Evolutionary conservation across 768 basidiomycete genomes (phyloP).

Genomic region (Mycena maculata): DNA sequence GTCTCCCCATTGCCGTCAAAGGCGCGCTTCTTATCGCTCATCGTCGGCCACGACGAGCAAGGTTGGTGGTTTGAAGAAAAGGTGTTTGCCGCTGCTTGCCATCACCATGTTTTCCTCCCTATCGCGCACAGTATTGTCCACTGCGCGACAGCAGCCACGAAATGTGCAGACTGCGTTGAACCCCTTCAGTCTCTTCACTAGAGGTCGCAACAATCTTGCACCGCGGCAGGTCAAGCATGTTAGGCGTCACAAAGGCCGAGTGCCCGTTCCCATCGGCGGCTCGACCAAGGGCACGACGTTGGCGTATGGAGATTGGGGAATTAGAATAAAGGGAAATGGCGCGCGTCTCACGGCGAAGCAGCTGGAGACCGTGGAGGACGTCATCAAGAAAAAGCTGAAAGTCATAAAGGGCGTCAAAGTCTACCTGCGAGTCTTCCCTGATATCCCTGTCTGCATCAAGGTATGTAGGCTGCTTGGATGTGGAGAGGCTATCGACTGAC

Average conservation of each 20-base stretch:
- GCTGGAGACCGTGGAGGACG: conserved; percentile 86
- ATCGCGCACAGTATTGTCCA: conserved; percentile 23
- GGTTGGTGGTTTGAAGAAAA: conserved; percentile 15
- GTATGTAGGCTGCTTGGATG: conserved; percentile 51
- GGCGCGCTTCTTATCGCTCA: conserved; percentile 77
- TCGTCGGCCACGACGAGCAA: conserved; percentile 42
- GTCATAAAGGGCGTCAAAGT: conserved; percentile 89
- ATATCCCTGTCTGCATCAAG: conserved; percentile 98
- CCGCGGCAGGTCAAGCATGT: conserved; percentile 86
- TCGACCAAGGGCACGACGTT: conserved; percentile 94
- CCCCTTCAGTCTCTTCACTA: conserved; percentile 52
- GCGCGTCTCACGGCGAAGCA: conserved; percentile 90
- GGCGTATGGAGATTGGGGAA: conserved; percentile 91
- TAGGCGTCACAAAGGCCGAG: conserved; percentile 90
- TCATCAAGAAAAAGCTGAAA: conserved; percentile 91
- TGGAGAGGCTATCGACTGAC: neutral
- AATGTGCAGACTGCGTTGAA: conserved; percentile 37
- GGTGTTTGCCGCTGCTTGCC: conserved; percentile 18
- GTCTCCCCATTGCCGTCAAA: conserved; percentile 66
- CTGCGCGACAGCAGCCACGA: conserved; percentile 5
- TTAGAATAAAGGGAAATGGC: conserved; percentile 87
- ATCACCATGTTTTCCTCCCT: conserved; percentile 30
- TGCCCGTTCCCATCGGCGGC: conserved; percentile 89
- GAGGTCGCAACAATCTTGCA: conserved; percentile 75
- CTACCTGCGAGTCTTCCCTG: conserved; percentile 92